Conservation (phyloP, 306 rosid genomes). For the Sophora flavescens region DNA sequence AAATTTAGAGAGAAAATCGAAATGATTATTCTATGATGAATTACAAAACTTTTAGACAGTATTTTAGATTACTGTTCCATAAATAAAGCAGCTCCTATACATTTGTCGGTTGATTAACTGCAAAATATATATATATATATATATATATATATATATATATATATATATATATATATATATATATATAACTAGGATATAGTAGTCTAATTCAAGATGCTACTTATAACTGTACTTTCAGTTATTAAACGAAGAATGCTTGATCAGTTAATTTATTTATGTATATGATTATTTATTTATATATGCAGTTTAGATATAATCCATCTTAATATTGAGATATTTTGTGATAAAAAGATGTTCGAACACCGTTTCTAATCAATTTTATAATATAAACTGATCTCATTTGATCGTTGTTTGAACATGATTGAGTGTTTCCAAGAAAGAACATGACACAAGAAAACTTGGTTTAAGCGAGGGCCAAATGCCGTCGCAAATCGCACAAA, state of each 20-base stretch:
- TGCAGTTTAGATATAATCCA: neutral
- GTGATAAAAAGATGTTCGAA: too few species aligned
- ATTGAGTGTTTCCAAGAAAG: constrained; percentile 1
- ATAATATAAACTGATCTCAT: neutral
- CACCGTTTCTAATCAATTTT: neutral
- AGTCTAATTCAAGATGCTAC: neutral
- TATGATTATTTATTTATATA: too few species aligned
- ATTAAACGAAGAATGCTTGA: neutral
- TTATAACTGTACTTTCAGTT: neutral
- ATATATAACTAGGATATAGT: neutral
- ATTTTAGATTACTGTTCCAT: constrained; percentile 3
- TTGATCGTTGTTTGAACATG: constrained; percentile 3
- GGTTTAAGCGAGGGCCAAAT: too few species aligned
- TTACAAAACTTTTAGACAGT: neutral
- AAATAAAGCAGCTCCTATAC: neutral
- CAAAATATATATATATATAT: neutral
- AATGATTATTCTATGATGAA: neutral
- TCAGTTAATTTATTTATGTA: neutral
- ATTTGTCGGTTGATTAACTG: neutral
- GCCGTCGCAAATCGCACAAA: too few species aligned
- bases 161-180: too few species aligned
- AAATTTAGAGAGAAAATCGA: neutral
- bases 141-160: too few species aligned
- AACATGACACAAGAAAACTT: constrained; percentile 33
- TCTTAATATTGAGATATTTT: neutral